A percentile compares a stretch with the other conserved stretches of the same genome.
phyloP scores from a whole-genome alignment of 2,329 filamentous ascomycete genomes.

The Tolypocladium amazonense region DNA sequence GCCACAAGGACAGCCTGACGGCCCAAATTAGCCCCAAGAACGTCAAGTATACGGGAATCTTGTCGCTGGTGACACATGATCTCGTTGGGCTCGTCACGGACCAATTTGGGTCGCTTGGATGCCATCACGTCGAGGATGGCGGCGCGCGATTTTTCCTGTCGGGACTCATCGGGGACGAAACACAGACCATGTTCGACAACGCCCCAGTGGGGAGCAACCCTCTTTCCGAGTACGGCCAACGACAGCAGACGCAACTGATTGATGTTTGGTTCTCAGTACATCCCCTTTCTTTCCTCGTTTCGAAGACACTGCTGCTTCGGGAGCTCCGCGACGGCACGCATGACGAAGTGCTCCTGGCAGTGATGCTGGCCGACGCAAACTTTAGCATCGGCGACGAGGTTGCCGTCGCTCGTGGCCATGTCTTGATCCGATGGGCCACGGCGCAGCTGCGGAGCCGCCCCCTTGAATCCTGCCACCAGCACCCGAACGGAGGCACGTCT shows the following conservation, averaged over 20 bases:
- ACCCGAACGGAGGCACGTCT: conserved; percentile 9
- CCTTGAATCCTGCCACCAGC: conserved; percentile 8
- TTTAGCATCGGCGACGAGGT: conserved; percentile 19
- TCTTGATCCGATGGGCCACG: conserved; percentile 22
- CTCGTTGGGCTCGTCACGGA: conserved; percentile 18
- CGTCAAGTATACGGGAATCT: conserved; percentile 13
- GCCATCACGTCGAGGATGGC: conserved; percentile 15
- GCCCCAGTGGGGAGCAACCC: conserved; percentile 11
- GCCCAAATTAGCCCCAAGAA: conserved; percentile 9
- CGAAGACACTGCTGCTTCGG: conserved; percentile 27
- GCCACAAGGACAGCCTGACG: conserved; percentile 7
- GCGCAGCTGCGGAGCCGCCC: conserved; percentile 19
- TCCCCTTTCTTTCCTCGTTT: conserved; percentile 27
- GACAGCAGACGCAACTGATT: conserved; percentile 24
- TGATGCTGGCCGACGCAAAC: conserved; percentile 27
- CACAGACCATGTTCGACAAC: conserved; percentile 20
- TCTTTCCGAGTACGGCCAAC: conserved; percentile 16
- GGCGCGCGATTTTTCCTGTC: conserved; percentile 15
- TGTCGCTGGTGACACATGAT: conserved; percentile 18
- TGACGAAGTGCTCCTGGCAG: conserved; percentile 26
- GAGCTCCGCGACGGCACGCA: conserved; percentile 26
- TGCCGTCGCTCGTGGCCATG: conserved; percentile 16
- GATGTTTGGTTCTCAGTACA: conserved; percentile 31
- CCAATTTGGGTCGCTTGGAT: conserved; percentile 19
- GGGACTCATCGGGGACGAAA: conserved; percentile 15